These are phyloP conservation scores for Talaromyces verruculosus DNA, from an alignment of 2,329 filamentous ascomycete genomes.

Conservation along the genomic window DNA sequence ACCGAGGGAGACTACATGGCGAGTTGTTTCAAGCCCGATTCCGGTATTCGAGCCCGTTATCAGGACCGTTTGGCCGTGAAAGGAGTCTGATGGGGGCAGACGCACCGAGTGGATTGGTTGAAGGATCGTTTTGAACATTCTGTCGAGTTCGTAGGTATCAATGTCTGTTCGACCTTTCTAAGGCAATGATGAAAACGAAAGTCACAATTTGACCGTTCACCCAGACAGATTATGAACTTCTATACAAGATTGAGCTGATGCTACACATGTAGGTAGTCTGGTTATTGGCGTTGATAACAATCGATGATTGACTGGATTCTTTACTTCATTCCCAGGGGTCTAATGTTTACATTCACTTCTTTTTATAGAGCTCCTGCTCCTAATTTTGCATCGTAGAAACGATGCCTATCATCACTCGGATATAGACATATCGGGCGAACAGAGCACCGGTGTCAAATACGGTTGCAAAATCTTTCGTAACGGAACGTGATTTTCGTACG, in stretches of 20 bases:
- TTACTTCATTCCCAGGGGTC: background rate
- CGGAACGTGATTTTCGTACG: background rate
- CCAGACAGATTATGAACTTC: background rate
- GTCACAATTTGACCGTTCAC: background rate
- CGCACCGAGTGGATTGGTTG: conserved; percentile 14
- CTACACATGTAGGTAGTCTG: background rate
- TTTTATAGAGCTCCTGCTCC: background rate
- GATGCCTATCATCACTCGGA: background rate
- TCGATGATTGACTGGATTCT: background rate
- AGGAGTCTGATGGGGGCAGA: conserved; percentile 6
- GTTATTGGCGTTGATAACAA: background rate
- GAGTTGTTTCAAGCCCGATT: conserved; percentile 16
- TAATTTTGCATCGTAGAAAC: background rate
- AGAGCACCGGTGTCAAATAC: background rate
- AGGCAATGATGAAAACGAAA: background rate
- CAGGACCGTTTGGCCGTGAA: conserved; percentile 19
- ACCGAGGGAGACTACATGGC: conserved; percentile 17
- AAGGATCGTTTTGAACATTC: conserved; percentile 14
- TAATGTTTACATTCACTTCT: background rate
- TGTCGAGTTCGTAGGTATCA: background rate
- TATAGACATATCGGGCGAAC: background rate
- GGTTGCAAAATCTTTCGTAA: background rate
- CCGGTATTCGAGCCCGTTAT: conserved; percentile 22
- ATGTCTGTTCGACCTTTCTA: background rate
- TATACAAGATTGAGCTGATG: background rate